Conservation (phyloP, 2,329 filamentous ascomycete species). For the Helotiales sp. region DNA sequence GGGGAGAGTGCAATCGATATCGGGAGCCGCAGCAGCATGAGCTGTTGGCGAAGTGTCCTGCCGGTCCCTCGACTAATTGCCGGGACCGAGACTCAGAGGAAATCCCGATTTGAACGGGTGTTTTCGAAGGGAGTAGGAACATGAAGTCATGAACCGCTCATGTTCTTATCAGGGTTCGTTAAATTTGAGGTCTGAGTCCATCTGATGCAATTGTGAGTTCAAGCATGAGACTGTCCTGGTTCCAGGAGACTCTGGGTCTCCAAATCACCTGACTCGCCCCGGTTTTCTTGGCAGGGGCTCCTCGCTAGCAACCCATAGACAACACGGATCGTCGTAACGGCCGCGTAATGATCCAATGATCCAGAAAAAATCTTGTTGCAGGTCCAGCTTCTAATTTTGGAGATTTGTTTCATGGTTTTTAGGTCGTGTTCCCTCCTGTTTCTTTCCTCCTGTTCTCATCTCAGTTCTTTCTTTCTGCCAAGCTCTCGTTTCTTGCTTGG, state of each 20-base stretch:
- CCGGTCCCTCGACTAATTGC: neutral
- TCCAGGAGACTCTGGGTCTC: no score
- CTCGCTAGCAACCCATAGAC: neutral
- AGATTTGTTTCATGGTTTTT: neutral
- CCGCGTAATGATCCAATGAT: neutral
- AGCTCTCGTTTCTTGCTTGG: conserved; percentile 13
- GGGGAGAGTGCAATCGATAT: no score
- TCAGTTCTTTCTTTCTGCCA: conserved; percentile 4
- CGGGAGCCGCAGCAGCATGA: neutral
- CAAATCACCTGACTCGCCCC: conserved; percentile 1
- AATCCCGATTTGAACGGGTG: neutral
- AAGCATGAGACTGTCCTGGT: no score
- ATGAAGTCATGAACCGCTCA: no score
- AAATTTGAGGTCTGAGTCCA: no score
- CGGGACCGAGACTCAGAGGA: neutral
- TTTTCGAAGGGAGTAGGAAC: neutral
- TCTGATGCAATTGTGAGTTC: no score
- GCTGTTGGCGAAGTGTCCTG: no score
- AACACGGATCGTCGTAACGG: conserved; percentile 3
- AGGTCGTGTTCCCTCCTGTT: neutral
- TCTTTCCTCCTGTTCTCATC: neutral
- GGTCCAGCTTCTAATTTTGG: neutral
- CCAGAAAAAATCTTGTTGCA: neutral
- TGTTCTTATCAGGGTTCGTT: no score
- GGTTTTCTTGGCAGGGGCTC: conserved; percentile 6